Evolutionary conservation across 1,284 basidiomycete species (phyloP), one percentile per base, ranked within the genome.

Genomic region (Taiwanofungus camphoratus): DNA sequence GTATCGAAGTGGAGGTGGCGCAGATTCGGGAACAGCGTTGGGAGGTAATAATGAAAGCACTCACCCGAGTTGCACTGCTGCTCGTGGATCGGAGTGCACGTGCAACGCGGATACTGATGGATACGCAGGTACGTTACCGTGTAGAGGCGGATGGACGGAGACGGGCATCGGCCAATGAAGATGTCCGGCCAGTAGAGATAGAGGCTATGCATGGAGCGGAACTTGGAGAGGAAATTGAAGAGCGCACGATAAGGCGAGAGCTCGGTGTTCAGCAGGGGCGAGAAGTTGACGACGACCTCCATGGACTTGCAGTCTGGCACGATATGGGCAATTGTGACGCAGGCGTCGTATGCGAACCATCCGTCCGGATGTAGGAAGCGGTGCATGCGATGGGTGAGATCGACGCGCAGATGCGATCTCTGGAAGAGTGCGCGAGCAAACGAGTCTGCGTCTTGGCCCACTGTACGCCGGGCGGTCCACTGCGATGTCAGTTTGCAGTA

Each of bases 41-140:
- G 22, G 23, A 39, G 16, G 37, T 39, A 23, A 26, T 13, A 39
- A 26, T 26, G 4, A 26, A 39, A 8, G 37, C 31, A 18, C 18
- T 18, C 39, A 12, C 2, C 3, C 27, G 16, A 9, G 31, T 7
- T 7, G 26, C 8, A 13, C 26, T 27, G 26, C 26, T 27, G 26
- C 26, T 7, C 26, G 31, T 33, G 31, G 11, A 12, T 16, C 11
- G 11, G 11, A 7, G 7, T 33, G 38, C 51, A 52, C 12, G 43
- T 15, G 38, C 51, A 52, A 21, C 51, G 46, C 15, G 51, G 51
- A 15, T 45, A 46, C 27, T 50, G 32, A 42, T 36, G 42, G n/a
- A 52, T 15, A 22, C 42, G 48, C 21, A 52, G 42, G 35, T 48
- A 44, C 27, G 46, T 50, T 18, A 52, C 44, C 12, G 45, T 49